phyloP scores from a whole-genome alignment of 179 eudicot genomes.

The Amaranthus tricolor region DNA sequence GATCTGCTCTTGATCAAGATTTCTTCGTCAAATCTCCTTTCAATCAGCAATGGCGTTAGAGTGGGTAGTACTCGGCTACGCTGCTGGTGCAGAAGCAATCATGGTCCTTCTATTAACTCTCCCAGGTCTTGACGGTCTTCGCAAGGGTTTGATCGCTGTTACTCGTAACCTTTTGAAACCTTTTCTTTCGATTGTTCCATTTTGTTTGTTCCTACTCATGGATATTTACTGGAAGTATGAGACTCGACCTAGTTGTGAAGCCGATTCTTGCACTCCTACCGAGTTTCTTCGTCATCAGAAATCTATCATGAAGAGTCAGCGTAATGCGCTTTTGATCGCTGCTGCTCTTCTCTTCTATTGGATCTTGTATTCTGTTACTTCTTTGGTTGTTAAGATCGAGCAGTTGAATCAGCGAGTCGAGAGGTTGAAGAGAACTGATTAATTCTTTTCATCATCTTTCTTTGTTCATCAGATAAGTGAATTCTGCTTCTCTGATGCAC shows the following conservation, averaged over 20 bases:
- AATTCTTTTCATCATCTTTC: constrained; percentile 2
- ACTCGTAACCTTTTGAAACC: constrained; percentile 69
- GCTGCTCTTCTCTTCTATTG: constrained; percentile 66
- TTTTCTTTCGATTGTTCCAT: constrained; percentile 63
- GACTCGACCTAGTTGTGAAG: constrained; percentile 50
- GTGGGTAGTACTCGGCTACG: constrained; percentile 74
- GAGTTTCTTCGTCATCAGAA: constrained; percentile 71
- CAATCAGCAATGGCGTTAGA: constrained; percentile 58
- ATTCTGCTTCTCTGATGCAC: not conserved
- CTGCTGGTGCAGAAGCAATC: constrained; percentile 67
- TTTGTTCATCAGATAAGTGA: not conserved
- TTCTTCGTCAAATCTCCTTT: too few species aligned
- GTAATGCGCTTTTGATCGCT: constrained; percentile 59
- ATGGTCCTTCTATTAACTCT: constrained; percentile 65
- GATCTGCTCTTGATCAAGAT: too few species aligned
- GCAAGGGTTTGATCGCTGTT: constrained; percentile 55
- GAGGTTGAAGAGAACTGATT: constrained; percentile 56
- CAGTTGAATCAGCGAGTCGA: constrained; percentile 60
- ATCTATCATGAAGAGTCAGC: constrained; percentile 61
- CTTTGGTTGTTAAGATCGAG: constrained; percentile 56
- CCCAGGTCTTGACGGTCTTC: constrained; percentile 55
- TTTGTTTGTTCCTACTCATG: constrained; percentile 56
- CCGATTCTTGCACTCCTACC: constrained; percentile 53
- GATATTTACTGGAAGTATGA: constrained; percentile 89
- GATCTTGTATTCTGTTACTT: constrained; percentile 62